A percentile compares a stretch with the other conserved stretches of the same genome.
Conservation (phyloP, 2,329 filamentous ascomycete species). For the Polytolypa hystricis region DNA sequence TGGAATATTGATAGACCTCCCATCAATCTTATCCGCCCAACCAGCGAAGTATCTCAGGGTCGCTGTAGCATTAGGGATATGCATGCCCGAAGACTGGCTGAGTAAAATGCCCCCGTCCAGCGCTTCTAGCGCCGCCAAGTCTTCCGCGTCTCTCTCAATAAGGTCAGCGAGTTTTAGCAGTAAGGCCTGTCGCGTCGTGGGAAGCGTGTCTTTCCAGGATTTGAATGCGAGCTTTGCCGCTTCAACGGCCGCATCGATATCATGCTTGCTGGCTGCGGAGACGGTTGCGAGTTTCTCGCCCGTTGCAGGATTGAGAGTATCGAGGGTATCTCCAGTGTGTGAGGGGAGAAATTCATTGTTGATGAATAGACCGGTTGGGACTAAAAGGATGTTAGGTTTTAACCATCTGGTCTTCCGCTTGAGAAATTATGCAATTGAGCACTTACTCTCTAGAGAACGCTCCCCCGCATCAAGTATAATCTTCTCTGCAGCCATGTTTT, state of each 20-base stretch:
- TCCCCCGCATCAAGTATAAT: too few species aligned
- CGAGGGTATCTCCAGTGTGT: slow-evolving; percentile 11
- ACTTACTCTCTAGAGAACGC: too few species aligned
- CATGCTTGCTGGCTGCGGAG: slow-evolving; percentile 16
- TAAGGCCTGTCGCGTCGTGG: slow-evolving; percentile 12
- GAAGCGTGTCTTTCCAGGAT: slow-evolving; percentile 17
- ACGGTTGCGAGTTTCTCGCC: slow-evolving; percentile 15
- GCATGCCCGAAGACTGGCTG: too few species aligned
- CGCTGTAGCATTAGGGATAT: too few species aligned
- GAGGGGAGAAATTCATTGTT: slow-evolving; percentile 13
- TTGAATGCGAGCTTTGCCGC: slow-evolving; percentile 13
- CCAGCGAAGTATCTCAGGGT: slow-evolving; percentile 22
- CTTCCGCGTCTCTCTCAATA: slow-evolving; percentile 19
- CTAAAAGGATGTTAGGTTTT: too few species aligned
- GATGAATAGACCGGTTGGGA: slow-evolving; percentile 7
- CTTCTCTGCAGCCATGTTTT: too few species aligned
- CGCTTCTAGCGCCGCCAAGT: slow-evolving; percentile 17
- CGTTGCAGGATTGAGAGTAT: slow-evolving; percentile 18
- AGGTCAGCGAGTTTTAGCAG: slow-evolving; percentile 19
- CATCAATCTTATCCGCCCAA: slow-evolving; percentile 21
- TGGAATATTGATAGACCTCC: slow-evolving; percentile 16
- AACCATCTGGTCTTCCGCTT: too few species aligned
- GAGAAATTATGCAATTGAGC: too few species aligned
- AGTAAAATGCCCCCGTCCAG: slow-evolving; percentile 19
- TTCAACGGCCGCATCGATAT: slow-evolving; percentile 17